Base-by-base conservation (phyloP, 768 basidiomycete genomes). In the Calocera cornea region DNA sequence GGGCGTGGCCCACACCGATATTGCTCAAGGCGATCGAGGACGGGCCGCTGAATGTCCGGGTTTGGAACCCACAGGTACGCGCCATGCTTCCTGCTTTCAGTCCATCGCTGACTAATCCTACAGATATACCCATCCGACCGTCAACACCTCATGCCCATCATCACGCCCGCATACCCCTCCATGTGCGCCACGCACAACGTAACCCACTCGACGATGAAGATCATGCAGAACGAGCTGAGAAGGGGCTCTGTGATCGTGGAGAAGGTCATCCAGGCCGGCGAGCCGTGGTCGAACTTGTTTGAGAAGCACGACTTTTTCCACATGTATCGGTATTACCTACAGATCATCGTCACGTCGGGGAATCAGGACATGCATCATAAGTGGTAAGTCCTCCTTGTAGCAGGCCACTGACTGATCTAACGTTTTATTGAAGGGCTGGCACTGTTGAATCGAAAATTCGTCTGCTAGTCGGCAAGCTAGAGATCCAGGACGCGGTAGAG, bases 161-260 rank as follows among this genome's bases (percentile, higher is more conserved):
- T 99, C 72, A 99, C 97, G 1, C 97, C 97, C 1, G 95, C 97
- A 12, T 99, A 97, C 77, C 97, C 97, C 54, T 88, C 95, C 5
- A 99, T 99, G 95, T 98, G 95, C 76, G 86, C 95, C 29, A 99
- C 97, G 19, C 97, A 99, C 79, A 99, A 98, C 73, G 95, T 98
- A 69, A 94, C 93, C 65, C 84, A 86, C 47, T 97, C 94, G 10
- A 98, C 95, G 2, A 92, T 97, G 78, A 87, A 89, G 82, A 90
- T 99, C 66, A 93, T 97, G 82, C 95, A 90, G 0, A 87, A 92
- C 71, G 97, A 99, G 73, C 94, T 97, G 76, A 90, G 92, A 79
- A 86, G 89, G 82, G 94, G 94, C 89, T 47, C 94, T 69, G 92
- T 92, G 66, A 92, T 97, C 69, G 93, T 97, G 41, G 92, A 97